Conservation (phyloP, 805 yeast genomes). For the Starmerella floricola region DNA sequence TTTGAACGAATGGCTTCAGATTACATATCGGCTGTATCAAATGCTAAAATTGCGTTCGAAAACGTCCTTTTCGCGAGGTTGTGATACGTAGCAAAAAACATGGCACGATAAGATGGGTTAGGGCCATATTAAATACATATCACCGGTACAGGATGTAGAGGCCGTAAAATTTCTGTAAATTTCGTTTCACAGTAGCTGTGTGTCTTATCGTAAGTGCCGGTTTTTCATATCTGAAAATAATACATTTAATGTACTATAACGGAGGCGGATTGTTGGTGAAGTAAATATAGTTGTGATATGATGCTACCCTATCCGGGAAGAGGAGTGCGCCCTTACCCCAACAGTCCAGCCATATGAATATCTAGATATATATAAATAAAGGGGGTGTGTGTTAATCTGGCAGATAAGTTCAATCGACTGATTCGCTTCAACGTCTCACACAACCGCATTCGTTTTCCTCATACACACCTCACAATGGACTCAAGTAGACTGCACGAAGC, state of each 20-base stretch:
- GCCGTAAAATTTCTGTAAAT: neutral
- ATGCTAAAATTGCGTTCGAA: no score
- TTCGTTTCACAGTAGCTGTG: neutral
- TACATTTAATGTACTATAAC: constrained; percentile 9
- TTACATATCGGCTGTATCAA: no score
- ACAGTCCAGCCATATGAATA: constrained; percentile 11
- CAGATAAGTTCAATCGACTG: no score
- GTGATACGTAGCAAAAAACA: no score
- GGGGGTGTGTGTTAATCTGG: no score
- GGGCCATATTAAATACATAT: neutral
- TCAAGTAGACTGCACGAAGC: constrained; percentile 31
- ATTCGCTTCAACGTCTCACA: no score
- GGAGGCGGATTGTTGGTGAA: neutral
- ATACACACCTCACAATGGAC: constrained; percentile 32
- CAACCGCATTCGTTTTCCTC: neutral
- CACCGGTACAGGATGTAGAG: neutral
- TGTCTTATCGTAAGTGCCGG: constrained; percentile 2
- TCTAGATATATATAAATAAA: constrained; percentile 7
- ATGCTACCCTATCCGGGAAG: constrained; percentile 2
- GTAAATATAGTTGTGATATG: constrained; percentile 6
- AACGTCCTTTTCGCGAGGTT: no score
- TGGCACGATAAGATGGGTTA: no score
- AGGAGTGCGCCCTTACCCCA: constrained; percentile 4
- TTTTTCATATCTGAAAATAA: constrained; percentile 1
- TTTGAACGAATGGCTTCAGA: no score